Evolutionary conservation across 2,329 filamentous ascomycete genomes (phyloP), one percentile per base, ranked within the genome.

Genomic region (Onygena corvina): DNA sequence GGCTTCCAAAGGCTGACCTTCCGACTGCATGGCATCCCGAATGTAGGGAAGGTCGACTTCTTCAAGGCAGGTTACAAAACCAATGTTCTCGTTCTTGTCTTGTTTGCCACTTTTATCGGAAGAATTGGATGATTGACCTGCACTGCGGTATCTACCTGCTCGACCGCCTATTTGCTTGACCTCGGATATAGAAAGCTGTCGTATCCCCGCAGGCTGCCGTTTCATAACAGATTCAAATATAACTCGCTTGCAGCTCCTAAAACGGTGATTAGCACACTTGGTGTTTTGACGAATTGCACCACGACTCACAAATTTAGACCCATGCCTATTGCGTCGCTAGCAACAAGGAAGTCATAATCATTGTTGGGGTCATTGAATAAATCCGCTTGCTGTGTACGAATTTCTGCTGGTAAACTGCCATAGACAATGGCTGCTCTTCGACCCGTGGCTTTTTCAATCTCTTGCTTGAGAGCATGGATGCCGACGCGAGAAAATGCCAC

Each of bases 261-360:
- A 38, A 12, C 23, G 18, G 16, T 12, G 4, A 57, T 61, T 48
- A 60, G 53, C 30, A 50, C 9, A 4, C 53, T 30, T 52, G 50
- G 11, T n/a, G 21, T 42, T 8, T 8, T 21, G 20, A 16, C 3
- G 9, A 4, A 12, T 25, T 14, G 12, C n/a, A 27, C 4, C 12
- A 11, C 8, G 11, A 66, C 73, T 66, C 81, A 88, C 64, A 98
- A 68, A 60, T 98, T 98, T 18, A 98, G 71, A 1, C 93, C 92
- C 90, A 98, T 96, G 31, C 92, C 92, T 54, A 98, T 90, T 42
- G 92, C 92, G 67, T 95, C 88, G 58, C 87, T 95, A 6, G 93
- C 92, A 21, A 92, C 89, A 4, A 98, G 73, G 58, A 81, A 93
- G 63, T 98, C 92, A 62, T 95, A 98, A 52, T 95, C 89, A 62